phyloP scores from a whole-genome alignment of 257 asterid genomes.

The Penstemon newberryi region DNA sequence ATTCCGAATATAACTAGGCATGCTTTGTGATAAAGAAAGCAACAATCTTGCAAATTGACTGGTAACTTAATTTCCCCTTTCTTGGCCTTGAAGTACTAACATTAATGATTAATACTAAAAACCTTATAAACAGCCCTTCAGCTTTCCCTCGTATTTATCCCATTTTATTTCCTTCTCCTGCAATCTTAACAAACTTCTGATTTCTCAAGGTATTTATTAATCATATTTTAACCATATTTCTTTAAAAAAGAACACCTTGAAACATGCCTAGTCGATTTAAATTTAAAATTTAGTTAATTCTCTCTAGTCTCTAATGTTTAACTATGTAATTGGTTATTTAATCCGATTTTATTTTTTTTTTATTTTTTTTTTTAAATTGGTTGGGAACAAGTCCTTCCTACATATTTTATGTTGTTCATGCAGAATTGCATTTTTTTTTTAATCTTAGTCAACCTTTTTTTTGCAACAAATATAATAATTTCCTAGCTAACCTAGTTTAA shows the following conservation, averaged over 20 bases:
- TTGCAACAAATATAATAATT: background rate
- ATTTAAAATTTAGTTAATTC: too few species aligned
- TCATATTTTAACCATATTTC: background rate
- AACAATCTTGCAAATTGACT: background rate
- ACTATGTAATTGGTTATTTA: too few species aligned
- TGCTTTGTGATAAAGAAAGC: background rate
- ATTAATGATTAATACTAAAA: background rate
- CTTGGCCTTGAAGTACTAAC: background rate
- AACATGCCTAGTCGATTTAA: too few species aligned
- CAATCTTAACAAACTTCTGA: background rate
- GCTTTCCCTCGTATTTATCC: background rate
- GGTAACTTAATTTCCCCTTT: background rate
- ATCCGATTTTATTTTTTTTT: too few species aligned
- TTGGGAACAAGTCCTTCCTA: too few species aligned
- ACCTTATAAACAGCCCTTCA: background rate
- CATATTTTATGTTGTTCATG: too few species aligned
- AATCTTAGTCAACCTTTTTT: too few species aligned
- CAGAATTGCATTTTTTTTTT: too few species aligned
- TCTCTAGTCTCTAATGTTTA: too few species aligned
- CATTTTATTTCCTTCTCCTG: background rate
- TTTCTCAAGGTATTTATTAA: background rate
- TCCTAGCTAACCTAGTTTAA: background rate
- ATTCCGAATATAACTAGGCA: background rate
- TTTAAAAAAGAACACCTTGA: background rate
- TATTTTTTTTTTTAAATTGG: too few species aligned